Percentiles rank a stretch among this genome's conserved stretches.
These are phyloP conservation scores for Peterozyma toletana DNA, from an alignment of 805 yeast genomes.

Conservation along the genomic window DNA sequence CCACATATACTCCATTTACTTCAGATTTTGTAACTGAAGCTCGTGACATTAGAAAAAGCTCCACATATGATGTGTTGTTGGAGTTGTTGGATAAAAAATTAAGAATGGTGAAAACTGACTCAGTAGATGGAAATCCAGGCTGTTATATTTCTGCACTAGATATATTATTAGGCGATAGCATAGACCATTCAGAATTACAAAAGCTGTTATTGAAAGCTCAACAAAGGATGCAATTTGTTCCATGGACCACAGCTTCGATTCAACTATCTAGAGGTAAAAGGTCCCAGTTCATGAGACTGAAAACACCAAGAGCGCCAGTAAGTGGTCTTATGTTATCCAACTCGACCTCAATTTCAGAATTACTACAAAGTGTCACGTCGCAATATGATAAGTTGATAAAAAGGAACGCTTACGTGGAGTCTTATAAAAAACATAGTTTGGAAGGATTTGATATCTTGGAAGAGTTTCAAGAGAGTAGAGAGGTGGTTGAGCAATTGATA, in stretches of 20 bases:
- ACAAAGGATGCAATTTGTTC: slow-evolving; percentile 67
- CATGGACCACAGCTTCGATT: slow-evolving; percentile 77
- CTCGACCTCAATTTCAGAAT: slow-evolving; percentile 63
- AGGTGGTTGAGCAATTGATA: slow-evolving; percentile 34
- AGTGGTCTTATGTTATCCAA: slow-evolving; percentile 84
- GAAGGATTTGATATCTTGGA: slow-evolving; percentile 37
- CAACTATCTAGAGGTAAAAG: slow-evolving; percentile 72
- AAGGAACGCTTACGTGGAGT: slow-evolving; percentile 78
- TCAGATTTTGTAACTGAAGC: slow-evolving; percentile 56
- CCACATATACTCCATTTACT: slow-evolving; percentile 75
- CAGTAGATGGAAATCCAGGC: slow-evolving; percentile 33
- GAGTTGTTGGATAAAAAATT: slow-evolving; percentile 75
- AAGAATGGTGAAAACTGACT: slow-evolving; percentile 54
- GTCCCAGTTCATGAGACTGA: slow-evolving; percentile 44
- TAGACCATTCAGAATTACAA: slow-evolving; percentile 65
- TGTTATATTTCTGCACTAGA: slow-evolving; percentile 66
- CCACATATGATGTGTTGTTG: slow-evolving; percentile 79
- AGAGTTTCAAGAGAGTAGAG: slow-evolving; percentile 42
- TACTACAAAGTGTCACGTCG: slow-evolving; percentile 58
- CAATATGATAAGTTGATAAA: slow-evolving; percentile 78
- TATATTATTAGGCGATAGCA: slow-evolving; percentile 52
- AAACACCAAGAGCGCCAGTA: slow-evolving; percentile 30
- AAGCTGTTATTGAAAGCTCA: slow-evolving; percentile 60
- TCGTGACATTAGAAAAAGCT: slow-evolving; percentile 56
- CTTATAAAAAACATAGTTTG: slow-evolving; percentile 50